These are phyloP conservation scores for Alternaria sp. DNA, from an alignment of 2,329 filamentous ascomycete genomes.

Conservation along the genomic window DNA sequence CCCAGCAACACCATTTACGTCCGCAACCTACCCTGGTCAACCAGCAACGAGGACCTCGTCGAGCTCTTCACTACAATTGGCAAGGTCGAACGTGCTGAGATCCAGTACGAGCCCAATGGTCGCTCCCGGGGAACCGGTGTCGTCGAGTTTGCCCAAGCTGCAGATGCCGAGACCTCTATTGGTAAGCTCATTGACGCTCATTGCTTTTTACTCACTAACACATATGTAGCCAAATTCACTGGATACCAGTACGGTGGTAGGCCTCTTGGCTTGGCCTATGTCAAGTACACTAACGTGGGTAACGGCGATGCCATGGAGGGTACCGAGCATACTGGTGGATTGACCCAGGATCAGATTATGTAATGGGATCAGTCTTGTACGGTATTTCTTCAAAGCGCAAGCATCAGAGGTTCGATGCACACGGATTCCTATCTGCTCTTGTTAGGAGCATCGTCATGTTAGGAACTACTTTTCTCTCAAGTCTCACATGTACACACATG, in stretches of 20 bases:
- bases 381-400: conserved; percentile 11
- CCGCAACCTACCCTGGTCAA: conserved; percentile 98
- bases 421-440: conserved; percentile 9
- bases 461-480: conserved; percentile 25
- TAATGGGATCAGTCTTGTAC: conserved; percentile 51
- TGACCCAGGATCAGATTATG: conserved; percentile 99
- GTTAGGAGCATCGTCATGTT: conserved; percentile 22
- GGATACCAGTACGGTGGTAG: conserved; percentile 97
- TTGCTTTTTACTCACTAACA: conserved; percentile 32
- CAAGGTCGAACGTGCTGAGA: conserved; percentile 98
- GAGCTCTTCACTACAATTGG: conserved; percentile 98
- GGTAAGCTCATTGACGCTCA: conserved; percentile 54
- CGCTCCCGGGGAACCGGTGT: conserved; percentile 95
- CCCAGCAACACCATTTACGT: conserved; percentile 88
- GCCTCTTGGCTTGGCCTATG: conserved; percentile 89
- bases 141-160: conserved; percentile 85
- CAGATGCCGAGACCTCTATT: conserved; percentile 92
- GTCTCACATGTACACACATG: conserved; percentile 27
- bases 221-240: conserved; percentile 80
- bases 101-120: conserved; percentile 96
- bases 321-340: conserved; percentile 69
- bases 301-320: conserved; percentile 78
- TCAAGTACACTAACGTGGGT: conserved; percentile 84
- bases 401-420: conserved; percentile 10
- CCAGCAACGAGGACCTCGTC: conserved; percentile 95